These are phyloP conservation scores for Solanum neorickii DNA, from an alignment of 257 asterid species.

Conservation along the genomic window DNA sequence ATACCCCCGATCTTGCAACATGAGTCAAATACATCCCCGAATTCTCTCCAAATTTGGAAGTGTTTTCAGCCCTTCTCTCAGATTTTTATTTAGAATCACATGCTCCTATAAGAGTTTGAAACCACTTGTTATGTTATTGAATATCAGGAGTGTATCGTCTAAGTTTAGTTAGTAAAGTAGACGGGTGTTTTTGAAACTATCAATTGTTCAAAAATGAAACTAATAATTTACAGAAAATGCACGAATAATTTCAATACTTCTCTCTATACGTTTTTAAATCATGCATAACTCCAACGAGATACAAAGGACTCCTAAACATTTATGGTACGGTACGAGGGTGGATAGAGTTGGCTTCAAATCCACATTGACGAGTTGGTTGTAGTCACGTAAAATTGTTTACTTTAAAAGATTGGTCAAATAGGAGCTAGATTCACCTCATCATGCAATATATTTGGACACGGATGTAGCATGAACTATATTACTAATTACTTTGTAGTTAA, in stretches of 20 bases:
- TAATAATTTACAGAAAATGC: background rate
- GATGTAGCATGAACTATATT: background rate
- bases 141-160: background rate
- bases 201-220: background rate
- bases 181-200: background rate
- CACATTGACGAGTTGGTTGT: background rate
- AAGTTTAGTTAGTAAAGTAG: background rate
- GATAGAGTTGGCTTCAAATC: background rate
- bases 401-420: background rate
- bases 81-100: no score
- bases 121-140: background rate
- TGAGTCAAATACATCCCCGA: background rate
- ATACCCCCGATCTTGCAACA: background rate
- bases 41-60: no score
- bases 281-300: background rate
- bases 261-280: background rate
- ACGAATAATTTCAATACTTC: no score
- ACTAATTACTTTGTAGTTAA: background rate
- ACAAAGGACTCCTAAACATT: background rate
- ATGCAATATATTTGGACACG: background rate
- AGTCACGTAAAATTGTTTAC: background rate
- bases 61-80: background rate
- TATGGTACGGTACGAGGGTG: background rate
- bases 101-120: background rate
- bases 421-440: background rate